These are phyloP conservation scores for Paramecium pentaurelia DNA, from an alignment of 73 alveolate species.

Conservation along the genomic window DNA sequence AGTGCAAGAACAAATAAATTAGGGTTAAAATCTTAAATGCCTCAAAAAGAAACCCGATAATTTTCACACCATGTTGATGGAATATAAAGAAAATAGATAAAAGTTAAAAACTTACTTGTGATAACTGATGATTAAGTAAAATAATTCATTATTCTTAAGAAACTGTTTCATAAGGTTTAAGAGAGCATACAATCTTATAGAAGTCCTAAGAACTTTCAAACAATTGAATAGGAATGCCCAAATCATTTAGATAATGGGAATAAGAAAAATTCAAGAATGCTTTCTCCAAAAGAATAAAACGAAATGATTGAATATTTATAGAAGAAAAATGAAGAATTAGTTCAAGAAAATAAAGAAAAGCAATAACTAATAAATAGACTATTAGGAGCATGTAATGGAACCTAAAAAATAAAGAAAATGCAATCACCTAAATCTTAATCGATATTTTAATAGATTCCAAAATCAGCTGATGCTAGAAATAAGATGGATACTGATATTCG, in stretches of 20 bases:
- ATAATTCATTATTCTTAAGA: not conserved
- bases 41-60: not conserved
- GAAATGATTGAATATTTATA: not conserved
- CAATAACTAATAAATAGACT: not conserved
- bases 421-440: not conserved
- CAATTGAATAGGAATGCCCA: not conserved
- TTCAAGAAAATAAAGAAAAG: not conserved
- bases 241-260: not conserved
- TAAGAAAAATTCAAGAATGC: not conserved
- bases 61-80: not conserved
- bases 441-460: not conserved
- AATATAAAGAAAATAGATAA: not conserved
- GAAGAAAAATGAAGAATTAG: not conserved
- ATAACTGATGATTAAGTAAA: not conserved
- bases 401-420: not conserved
- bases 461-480: not conserved
- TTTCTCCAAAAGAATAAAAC: not conserved
- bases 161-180: not conserved
- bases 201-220: not conserved
- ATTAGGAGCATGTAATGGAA: not conserved
- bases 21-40: not conserved
- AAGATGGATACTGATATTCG: not conserved
- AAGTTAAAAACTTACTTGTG: not conserved
- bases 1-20: not conserved
- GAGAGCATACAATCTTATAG: not conserved